A percentile compares a stretch with the other conserved stretches of the same genome.
Conservation (phyloP, 169 alveolate species). For the Plasmodium gaboni region DNA sequence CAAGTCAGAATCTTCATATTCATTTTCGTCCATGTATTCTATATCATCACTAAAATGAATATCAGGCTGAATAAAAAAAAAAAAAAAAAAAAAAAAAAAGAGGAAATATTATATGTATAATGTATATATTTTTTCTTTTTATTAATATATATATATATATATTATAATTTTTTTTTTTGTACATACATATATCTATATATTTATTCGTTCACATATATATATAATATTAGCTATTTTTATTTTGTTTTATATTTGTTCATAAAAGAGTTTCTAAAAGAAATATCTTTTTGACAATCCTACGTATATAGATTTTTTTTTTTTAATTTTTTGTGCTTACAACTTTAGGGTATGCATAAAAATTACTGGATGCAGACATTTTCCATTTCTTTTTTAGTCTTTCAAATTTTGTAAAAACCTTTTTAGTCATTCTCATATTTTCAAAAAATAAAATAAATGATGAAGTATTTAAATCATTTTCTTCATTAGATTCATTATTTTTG, state of each 20-base stretch:
- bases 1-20: conserved; percentile 82
- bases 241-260: not conserved
- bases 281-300: no score
- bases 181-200: not conserved
- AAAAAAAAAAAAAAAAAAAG: not conserved
- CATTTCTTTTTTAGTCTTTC: conserved; percentile 85
- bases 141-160: not conserved
- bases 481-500: not conserved
- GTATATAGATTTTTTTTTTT: not conserved
- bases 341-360: conserved; percentile 86
- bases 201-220: not conserved
- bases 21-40: conserved; percentile 81
- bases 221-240: no score
- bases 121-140: not conserved
- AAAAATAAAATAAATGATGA: conserved; percentile 84
- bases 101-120: not conserved
- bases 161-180: no score
- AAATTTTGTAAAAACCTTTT: conserved; percentile 82
- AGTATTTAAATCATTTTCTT: conserved; percentile 53
- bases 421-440: conserved; percentile 86
- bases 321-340: conserved; percentile 64
- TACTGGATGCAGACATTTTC: conserved; percentile 83
- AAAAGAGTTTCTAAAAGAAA: not conserved
- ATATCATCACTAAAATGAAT: conserved; percentile 83
- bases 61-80: conserved; percentile 81